A percentile compares a stretch with the other conserved stretches of the same genome.
These are phyloP conservation scores for Umbelopsis vinacea DNA, from an alignment of 192 early-diverging fungal genomes.

Conservation along the genomic window DNA sequence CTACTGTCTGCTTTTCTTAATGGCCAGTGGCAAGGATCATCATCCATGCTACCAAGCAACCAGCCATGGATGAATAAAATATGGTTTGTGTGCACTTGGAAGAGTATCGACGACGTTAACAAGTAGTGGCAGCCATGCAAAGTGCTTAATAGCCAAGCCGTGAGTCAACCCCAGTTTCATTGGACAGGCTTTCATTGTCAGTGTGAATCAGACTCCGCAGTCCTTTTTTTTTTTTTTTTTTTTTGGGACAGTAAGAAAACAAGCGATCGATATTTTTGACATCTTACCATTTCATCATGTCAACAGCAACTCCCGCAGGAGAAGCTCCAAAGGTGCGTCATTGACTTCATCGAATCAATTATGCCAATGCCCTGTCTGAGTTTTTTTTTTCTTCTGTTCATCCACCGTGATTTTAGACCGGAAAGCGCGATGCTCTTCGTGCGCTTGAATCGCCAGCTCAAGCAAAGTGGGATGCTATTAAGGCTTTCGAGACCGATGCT, in stretches of 20 bases:
- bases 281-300: conserved; percentile 2
- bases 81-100: too few relatives aligned
- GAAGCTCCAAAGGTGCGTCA: conserved; percentile 18
- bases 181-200: conserved; percentile 6
- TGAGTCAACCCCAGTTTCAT: conserved; percentile 7
- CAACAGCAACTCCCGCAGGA: background rate
- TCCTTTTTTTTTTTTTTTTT: conserved; percentile 8
- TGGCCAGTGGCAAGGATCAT: too few relatives aligned
- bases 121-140: too few relatives aligned
- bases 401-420: conserved; percentile 50
- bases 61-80: too few relatives aligned
- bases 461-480: conserved; percentile 74
- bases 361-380: background rate
- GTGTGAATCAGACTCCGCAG: conserved; percentile 16
- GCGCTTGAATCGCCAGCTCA: conserved; percentile 79
- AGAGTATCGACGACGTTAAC: too few relatives aligned
- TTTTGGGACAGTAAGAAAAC: background rate
- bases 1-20: too few relatives aligned
- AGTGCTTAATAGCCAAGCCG: background rate
- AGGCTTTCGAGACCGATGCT: conserved; percentile 86
- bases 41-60: too few relatives aligned
- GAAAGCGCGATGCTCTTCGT: conserved; percentile 79
- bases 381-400: background rate
- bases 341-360: background rate
- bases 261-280: background rate